phyloP scores from a whole-genome alignment of 176 grass and related monocot genomes.

The Ensete ventricosum region DNA sequence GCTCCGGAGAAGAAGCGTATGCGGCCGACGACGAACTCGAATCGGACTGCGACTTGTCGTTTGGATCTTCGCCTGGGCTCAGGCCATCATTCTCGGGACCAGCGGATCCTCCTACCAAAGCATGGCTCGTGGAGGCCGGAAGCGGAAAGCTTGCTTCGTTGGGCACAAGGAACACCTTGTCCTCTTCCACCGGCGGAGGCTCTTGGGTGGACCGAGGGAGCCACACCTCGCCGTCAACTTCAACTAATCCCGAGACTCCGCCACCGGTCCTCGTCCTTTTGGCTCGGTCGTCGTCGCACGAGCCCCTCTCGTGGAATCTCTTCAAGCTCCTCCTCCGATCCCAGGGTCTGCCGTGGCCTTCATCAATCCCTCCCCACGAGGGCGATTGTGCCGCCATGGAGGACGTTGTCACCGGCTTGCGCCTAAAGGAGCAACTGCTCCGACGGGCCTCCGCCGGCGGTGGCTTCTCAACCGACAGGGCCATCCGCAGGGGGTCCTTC shows the following conservation, averaged over 20 bases:
- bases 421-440: conserved; percentile 55
- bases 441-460: conserved; percentile 28
- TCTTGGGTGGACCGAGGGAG: conserved; percentile 66
- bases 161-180: conserved; percentile 72
- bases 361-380: conserved; percentile 34
- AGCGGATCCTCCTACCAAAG: conserved; percentile 35
- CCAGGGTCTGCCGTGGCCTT: conserved; percentile 23
- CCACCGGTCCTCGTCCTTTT: conserved; percentile 50
- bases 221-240: conserved; percentile 49
- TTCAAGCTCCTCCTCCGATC: conserved; percentile 38
- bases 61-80: conserved; percentile 12
- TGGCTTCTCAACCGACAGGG: conserved; percentile 33
- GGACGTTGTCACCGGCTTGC: background rate
- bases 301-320: conserved; percentile 52
- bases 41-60: conserved; percentile 70
- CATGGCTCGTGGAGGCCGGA: conserved; percentile 27
- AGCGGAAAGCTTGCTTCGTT: conserved; percentile 60
- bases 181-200: conserved; percentile 22
- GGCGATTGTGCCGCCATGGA: conserved; percentile 42
- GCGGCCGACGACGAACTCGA: conserved; percentile 63
- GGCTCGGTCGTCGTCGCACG: conserved; percentile 48
- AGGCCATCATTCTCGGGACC: conserved; percentile 35
- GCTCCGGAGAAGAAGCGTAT: conserved; percentile 29
- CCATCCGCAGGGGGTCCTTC: conserved; percentile 17
- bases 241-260: conserved; percentile 20